Conservation (phyloP, 164 flowering plant species). For the Tetracentron sinense region DNA sequence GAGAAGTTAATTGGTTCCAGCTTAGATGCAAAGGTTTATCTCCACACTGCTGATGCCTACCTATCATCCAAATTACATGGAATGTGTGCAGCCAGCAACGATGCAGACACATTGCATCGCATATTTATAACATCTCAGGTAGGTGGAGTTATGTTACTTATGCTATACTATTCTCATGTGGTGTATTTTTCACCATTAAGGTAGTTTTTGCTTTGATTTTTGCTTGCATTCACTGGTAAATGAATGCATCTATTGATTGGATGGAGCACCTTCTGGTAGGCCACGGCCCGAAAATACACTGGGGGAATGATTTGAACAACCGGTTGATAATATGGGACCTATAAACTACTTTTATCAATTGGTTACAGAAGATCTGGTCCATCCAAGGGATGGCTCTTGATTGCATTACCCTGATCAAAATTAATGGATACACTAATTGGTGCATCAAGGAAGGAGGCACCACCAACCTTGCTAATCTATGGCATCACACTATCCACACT, state of each 20-base stretch:
- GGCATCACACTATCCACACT: no score
- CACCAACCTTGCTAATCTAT: no score
- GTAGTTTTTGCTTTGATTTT: no score
- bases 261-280: background rate
- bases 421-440: no score
- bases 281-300: background rate
- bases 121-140: constrained; percentile 97
- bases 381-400: no score
- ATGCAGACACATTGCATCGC: constrained; percentile 76
- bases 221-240: no score
- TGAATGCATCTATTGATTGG: background rate
- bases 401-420: no score
- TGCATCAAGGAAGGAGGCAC: no score
- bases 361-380: no score
- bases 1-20: constrained; percentile 87
- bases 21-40: constrained; percentile 85
- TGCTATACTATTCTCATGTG: background rate
- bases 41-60: constrained; percentile 47
- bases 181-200: background rate
- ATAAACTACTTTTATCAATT: no score
- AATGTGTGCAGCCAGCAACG: constrained; percentile 53
- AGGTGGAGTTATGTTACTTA: background rate
- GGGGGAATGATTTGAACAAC: no score
- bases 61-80: constrained; percentile 49
- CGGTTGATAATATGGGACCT: no score